phyloP scores from a whole-genome alignment of 768 basidiomycete genomes.

The Daedaleopsis nitida region DNA sequence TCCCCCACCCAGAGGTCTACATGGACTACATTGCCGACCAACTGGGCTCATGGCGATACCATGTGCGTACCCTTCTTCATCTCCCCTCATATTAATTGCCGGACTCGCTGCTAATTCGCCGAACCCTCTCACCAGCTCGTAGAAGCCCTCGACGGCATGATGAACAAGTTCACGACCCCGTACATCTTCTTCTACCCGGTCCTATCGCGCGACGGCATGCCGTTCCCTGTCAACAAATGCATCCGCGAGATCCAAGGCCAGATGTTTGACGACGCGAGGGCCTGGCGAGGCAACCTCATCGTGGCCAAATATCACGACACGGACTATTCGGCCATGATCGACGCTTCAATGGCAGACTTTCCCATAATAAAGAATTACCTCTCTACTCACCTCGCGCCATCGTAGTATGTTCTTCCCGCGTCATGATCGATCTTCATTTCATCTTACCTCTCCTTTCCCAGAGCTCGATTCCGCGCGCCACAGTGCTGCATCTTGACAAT shows the following conservation, averaged over 20 bases:
- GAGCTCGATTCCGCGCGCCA: conserved; percentile 1
- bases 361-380: conserved; percentile 82
- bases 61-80: conserved; percentile 44
- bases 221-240: conserved; percentile 78
- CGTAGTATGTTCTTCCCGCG: conserved; percentile 9
- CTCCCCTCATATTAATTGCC: conserved; percentile 9
- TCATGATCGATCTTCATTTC: conserved; percentile 14
- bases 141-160: conserved; percentile 80
- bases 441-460: conserved; percentile 4
- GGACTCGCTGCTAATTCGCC: conserved; percentile 18
- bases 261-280: conserved; percentile 57
- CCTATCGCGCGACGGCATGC: conserved; percentile 77
- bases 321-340: conserved; percentile 54
- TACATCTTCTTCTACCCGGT: conserved; percentile 82
- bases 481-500: background rate
- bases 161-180: conserved; percentile 72
- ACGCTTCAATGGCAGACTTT: conserved; percentile 84
- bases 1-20: conserved; percentile 83
- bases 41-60: conserved; percentile 70
- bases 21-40: conserved; percentile 87
- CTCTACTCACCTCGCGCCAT: conserved; percentile 60
- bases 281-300: conserved; percentile 83
- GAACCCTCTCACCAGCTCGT: conserved; percentile 50
- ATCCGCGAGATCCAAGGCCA: conserved; percentile 74
- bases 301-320: conserved; percentile 66